Evolutionary conservation across 345 rosid genomes (phyloP), one percentile per base, ranked within the genome.

Genomic region (Eucalyptus albens): DNA sequence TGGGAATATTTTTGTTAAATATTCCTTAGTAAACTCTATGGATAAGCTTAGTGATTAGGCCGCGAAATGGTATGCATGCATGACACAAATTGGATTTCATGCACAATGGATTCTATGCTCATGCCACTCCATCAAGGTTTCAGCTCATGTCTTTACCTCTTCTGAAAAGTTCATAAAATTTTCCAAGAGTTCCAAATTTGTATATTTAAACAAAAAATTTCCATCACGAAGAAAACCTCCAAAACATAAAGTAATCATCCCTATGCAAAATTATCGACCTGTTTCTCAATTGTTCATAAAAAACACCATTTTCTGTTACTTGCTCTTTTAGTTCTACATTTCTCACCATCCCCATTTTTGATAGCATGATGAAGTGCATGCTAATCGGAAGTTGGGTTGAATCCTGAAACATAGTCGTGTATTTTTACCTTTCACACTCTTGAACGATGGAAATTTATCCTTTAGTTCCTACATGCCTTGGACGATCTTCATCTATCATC

Each of bases 301-400:
- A 15, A n/a, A 15, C 11, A n/a, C 6, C 2, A 0, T n/a, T 6
- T n/a, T 15, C 2, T 15, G 0, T 7, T 4, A n/a, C 77, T 65
- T 15, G 0, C 77, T n/a, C 19, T 65, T 14, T 14, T 0, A 65
- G 77, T 65, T 65, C 17, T 4, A n/a, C 3, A n/a, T n/a, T n/a
- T 62, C 40, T 65, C 3, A 0, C 21, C 21, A 8, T n/a, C 77
- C 77, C 21, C 17, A 7, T 29, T 7, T 65, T 65, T n/a, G 6
- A n/a, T 0, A 0, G 2, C 21, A 8, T 0, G 1, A 7, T 65
- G 37, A n/a, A 15, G 37, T 65, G 19, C 33, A 29, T 29, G 19
- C 19, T 13, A 29, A 29, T n/a, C 3, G 0, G 19, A 65, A n/a
- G 2, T 0, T 4, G 1, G 5, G 5, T 65, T 15, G 21, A 65